Evolutionary conservation across 1,284 basidiomycete species (phyloP), one percentile per base, ranked within the genome.

Genomic region (Cryptococcus sp.): DNA sequence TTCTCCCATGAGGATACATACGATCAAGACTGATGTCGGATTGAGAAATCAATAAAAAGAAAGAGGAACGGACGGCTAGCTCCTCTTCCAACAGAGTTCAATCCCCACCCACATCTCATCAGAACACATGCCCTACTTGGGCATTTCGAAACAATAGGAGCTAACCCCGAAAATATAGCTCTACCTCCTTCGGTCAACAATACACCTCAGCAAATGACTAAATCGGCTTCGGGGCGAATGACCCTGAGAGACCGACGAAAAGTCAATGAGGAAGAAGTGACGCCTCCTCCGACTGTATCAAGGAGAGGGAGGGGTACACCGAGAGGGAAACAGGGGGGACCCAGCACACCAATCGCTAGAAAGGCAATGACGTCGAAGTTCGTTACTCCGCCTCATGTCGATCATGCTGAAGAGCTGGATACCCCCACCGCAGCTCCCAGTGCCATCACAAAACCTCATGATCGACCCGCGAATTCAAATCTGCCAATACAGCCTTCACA

Each of bases 1-100:
- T 16, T 19, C 28, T 2, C 18, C 19, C n/a, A 13, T 11, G 41
- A 34, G 11, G 22, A 49, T 49, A 25, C 3, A 19, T 49, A 7
- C n/a, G 2, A 28, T 28, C 18, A 36, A 41, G 34, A 42, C 50
- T 44, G 40, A 48, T 55, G 16, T 11, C 37, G 90, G 85, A 77
- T 91, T 21, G 87, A 91, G 66, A 83, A 83, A 50, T 80, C 80
- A 0, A 81, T 80, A 13, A 87, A 86, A 53, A 64, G 66, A 28
- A 65, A 64, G 43, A 52, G 66, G n/a, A 71, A 56, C 4, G 71
- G 71, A 31, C 84, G 83, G 67, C 55, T 74, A 37, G 60, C 61
- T 14, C 59, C 69, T 74, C 82, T 43, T 76, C 81, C 49, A 75
- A 78, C 28, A 76, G 82, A 53, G 70, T 78, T 55, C 57, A 69